Percentiles rank a stretch among this genome's conserved stretches.
These are phyloP conservation scores for Phytophthora sp. DNA, from an alignment of 352 stramenopile species.

Conservation along the genomic window DNA sequence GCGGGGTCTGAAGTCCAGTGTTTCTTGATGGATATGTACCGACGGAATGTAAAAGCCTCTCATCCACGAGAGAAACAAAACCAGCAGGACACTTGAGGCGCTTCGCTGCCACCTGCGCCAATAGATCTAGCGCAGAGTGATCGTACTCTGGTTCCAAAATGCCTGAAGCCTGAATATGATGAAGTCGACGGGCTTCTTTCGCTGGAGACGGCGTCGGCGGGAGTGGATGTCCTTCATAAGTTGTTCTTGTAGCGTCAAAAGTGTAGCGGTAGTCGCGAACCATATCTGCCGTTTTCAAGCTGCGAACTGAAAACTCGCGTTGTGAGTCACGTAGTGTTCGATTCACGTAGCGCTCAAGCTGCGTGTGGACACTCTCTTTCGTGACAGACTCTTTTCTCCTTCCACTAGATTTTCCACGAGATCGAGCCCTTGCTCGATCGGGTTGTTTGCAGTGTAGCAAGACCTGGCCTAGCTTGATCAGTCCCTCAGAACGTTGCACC, in stretches of 20 bases:
- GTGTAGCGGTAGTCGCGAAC: constrained; percentile 46
- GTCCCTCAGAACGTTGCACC: constrained; percentile 25
- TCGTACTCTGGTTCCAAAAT: constrained; percentile 49
- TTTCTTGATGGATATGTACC: constrained; percentile 33
- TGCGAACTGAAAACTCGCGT: constrained; percentile 26
- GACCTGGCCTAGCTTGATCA: constrained; percentile 38
- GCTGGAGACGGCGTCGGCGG: constrained; percentile 34
- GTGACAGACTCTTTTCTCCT: not conserved
- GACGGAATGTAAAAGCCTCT: constrained; percentile 43
- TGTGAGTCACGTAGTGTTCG: constrained; percentile 34
- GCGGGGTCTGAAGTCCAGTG: constrained; percentile 20
- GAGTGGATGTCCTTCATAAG: constrained; percentile 39
- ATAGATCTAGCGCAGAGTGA: constrained; percentile 44
- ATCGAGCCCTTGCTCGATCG: not conserved
- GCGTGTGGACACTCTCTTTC: constrained; percentile 21
- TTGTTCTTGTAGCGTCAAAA: constrained; percentile 43
- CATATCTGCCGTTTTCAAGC: constrained; percentile 24
- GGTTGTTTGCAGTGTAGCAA: constrained; percentile 4
- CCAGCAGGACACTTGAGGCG: constrained; percentile 51
- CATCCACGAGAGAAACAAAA: constrained; percentile 57
- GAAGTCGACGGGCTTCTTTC: constrained; percentile 39
- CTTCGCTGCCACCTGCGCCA: constrained; percentile 52
- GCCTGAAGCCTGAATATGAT: constrained; percentile 40
- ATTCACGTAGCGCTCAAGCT: constrained; percentile 41
- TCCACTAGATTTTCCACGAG: not conserved